A percentile compares a stretch with the other conserved stretches of the same genome.
These are phyloP conservation scores for Fragilariopsis cylindrus DNA, from an alignment of 108 stramenopile species.

Conservation along the genomic window DNA sequence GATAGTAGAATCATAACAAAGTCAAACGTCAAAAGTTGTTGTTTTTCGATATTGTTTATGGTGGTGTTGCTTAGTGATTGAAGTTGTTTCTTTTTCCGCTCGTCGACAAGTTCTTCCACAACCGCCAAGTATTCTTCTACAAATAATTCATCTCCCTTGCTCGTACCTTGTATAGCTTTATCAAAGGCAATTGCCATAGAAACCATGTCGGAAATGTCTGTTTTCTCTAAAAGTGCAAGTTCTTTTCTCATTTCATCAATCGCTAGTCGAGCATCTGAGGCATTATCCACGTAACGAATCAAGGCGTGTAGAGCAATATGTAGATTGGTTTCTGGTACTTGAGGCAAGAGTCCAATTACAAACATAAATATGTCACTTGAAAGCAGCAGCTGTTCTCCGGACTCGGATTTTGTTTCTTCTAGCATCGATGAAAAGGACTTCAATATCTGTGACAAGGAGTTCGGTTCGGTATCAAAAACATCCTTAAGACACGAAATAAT, in stretches of 20 bases:
- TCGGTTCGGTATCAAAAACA: conserved; percentile 12
- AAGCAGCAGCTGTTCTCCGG: background rate
- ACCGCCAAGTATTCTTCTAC: conserved; percentile 16
- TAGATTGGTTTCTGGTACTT: conserved; percentile 19
- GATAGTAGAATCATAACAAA: conserved; percentile 5
- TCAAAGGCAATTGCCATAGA: background rate
- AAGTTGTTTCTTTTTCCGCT: conserved; percentile 3
- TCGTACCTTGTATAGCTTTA: background rate
- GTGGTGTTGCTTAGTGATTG: background rate
- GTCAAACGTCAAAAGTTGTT: conserved; percentile 18
- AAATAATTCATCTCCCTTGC: background rate
- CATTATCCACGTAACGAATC: conserved; percentile 9
- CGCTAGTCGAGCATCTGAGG: conserved; percentile 7
- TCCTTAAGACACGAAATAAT: conserved; percentile 11
- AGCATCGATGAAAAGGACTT: background rate
- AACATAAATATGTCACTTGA: conserved; percentile 7
- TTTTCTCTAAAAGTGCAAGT: conserved; percentile 16
- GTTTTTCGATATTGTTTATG: background rate
- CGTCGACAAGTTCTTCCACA: conserved; percentile 2
- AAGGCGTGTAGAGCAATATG: conserved; percentile 2
- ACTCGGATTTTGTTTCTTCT: background rate
- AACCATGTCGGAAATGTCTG: conserved; percentile 14
- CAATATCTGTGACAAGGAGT: conserved; percentile 11
- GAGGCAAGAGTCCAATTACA: conserved; percentile 4
- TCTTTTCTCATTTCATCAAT: conserved; percentile 6